Conservation (phyloP, 345 rosid genomes). For the Camelina sativa region DNA sequence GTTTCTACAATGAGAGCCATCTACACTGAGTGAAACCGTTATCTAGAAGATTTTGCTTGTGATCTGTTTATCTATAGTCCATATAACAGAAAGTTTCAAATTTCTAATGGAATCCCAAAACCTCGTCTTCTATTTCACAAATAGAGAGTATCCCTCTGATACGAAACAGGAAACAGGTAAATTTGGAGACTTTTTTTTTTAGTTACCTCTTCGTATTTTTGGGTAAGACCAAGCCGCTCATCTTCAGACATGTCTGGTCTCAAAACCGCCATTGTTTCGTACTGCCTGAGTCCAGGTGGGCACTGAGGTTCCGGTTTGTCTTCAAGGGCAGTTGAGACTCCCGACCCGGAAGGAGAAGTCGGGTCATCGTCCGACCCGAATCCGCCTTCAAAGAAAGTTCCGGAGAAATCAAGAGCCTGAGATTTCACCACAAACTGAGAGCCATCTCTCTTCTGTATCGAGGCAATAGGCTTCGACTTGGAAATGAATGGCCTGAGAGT, state of each 20-base stretch:
- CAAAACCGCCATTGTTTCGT: slow-evolving; percentile 86
- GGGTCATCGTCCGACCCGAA: slow-evolving; percentile 77
- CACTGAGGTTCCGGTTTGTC: slow-evolving; percentile 83
- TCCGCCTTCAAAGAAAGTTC: slow-evolving; percentile 80
- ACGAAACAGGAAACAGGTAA: background rate
- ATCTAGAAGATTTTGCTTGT: too few species aligned
- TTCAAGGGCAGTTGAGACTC: slow-evolving; percentile 57
- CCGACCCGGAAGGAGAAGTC: slow-evolving; percentile 51
- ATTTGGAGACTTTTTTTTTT: background rate
- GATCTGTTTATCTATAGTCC: too few species aligned
- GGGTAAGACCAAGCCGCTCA: slow-evolving; percentile 80
- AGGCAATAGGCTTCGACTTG: slow-evolving; percentile 39
- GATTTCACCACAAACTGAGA: slow-evolving; percentile 48
- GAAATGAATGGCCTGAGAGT: slow-evolving; percentile 48
- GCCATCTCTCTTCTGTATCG: slow-evolving; percentile 30
- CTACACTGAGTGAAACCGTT: too few species aligned
- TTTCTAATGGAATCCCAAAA: background rate
- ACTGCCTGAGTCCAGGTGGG: slow-evolving; percentile 89
- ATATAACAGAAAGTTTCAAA: slow-evolving; percentile 9
- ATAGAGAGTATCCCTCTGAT: too few species aligned
- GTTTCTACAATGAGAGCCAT: too few species aligned
- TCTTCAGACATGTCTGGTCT: slow-evolving; percentile 99
- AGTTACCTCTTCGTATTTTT: slow-evolving; percentile 99
- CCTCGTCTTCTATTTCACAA: too few species aligned
- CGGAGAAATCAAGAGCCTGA: slow-evolving; percentile 72